Evolutionary conservation across 208 protist species (phyloP).

Genomic region (Naegleria lovaniensis): DNA sequence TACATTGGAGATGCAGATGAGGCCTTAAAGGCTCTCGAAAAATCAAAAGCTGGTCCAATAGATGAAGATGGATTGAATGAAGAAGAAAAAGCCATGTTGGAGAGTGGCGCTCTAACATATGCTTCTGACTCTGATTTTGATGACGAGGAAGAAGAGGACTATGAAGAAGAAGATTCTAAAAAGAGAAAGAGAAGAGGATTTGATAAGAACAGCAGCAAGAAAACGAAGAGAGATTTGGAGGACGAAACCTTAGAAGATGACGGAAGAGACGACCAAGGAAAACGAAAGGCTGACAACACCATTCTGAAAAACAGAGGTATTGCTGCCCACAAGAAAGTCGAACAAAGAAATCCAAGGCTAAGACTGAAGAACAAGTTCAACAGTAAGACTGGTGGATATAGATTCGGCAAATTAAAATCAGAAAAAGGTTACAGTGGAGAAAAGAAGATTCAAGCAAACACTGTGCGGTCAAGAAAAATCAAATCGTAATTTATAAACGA

Average conservation of each 20-base stretch:
- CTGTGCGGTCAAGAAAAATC: background rate
- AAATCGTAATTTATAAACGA: background rate
- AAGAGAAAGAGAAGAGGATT: background rate
- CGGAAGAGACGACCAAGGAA: background rate
- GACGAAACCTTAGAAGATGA: background rate
- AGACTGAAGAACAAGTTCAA: conserved; percentile 1
- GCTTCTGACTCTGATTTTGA: background rate
- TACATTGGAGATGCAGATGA: background rate
- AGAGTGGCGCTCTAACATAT: background rate
- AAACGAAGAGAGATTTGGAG: background rate
- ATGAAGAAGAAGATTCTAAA: background rate
- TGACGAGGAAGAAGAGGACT: background rate
- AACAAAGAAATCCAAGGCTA: conserved; percentile 15
- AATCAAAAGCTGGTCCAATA: background rate
- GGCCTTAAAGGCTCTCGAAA: background rate
- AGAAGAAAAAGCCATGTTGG: background rate
- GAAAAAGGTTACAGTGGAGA: background rate
- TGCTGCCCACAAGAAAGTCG: background rate
- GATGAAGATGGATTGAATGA: background rate
- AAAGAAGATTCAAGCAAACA: background rate
- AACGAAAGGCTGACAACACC: background rate
- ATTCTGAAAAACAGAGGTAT: conserved; percentile 19
- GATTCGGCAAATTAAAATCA: background rate
- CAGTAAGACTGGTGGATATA: background rate
- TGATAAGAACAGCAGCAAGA: background rate